Conservation (phyloP, 2,329 filamentous ascomycete species). For the Colletotrichum coccodes region DNA sequence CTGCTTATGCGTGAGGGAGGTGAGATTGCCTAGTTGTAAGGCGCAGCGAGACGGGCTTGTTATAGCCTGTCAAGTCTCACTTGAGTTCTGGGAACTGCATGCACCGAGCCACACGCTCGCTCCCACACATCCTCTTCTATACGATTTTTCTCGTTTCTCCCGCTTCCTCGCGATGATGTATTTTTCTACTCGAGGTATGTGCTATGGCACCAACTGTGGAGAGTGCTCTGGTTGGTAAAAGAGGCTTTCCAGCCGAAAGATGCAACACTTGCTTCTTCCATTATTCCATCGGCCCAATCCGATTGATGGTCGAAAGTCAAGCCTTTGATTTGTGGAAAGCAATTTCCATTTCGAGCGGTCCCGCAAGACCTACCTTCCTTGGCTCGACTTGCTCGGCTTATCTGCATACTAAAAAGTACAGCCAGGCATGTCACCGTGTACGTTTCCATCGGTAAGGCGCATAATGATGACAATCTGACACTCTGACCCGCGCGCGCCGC, state of each 20-base stretch:
- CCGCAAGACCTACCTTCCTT: not conserved
- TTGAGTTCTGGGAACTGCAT: not conserved
- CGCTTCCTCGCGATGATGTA: not conserved
- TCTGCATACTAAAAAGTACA: not conserved
- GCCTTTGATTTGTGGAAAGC: not conserved
- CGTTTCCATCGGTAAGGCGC: not conserved
- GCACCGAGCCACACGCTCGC: not conserved
- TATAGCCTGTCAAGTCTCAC: not conserved
- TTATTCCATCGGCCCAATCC: not conserved
- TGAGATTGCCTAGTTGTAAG: not conserved
- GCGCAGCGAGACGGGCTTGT: not conserved
- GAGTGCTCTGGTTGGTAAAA: not conserved
- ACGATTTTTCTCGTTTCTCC: not conserved
- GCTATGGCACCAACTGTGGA: not conserved
- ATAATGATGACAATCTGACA: not conserved
- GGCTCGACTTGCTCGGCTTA: not conserved
- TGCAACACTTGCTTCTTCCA: not conserved
- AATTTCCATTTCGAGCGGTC: not conserved
- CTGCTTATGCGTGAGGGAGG: not conserved
- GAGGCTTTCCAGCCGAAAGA: not conserved
- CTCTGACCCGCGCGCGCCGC: not conserved
- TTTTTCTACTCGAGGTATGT: not conserved
- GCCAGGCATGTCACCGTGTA: not conserved
- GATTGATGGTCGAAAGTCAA: not conserved
- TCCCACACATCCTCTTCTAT: not conserved